Evolutionary conservation across 2,329 filamentous ascomycete genomes (phyloP).

Genomic region (Beauveria medogensis): DNA sequence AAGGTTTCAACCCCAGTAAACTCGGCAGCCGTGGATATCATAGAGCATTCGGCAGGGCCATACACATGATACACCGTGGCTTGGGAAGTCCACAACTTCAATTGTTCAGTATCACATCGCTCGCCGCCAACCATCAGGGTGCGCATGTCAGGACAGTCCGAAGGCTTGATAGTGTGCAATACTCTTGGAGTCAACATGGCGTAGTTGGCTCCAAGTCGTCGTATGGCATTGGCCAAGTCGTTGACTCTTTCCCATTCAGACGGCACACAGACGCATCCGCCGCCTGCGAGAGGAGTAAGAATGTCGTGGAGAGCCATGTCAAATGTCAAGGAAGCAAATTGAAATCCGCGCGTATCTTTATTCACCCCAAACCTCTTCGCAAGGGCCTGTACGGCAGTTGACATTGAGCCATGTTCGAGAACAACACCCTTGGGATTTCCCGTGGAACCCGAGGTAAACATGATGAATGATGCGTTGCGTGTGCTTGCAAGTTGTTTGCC

Average conservation of each 20-base stretch:
- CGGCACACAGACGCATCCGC: slow-evolving; percentile 15
- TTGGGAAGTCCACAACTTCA: background rate
- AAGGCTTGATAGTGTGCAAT: background rate
- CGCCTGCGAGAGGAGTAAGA: background rate
- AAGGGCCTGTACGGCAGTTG: slow-evolving; percentile 17
- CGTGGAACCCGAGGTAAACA: slow-evolving; percentile 46
- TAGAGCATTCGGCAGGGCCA: slow-evolving; percentile 27
- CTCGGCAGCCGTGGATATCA: slow-evolving; percentile 15
- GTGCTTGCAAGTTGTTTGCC: background rate
- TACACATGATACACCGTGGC: background rate
- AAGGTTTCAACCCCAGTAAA: slow-evolving; percentile 13
- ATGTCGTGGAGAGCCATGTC: slow-evolving; percentile 10
- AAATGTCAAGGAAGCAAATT: slow-evolving; percentile 16
- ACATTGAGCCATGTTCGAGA: slow-evolving; percentile 1
- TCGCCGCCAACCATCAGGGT: background rate
- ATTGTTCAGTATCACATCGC: no score
- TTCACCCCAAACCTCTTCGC: background rate
- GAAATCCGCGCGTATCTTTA: background rate
- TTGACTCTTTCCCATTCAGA: slow-evolving; percentile 12
- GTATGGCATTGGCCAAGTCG: slow-evolving; percentile 11
- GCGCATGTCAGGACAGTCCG: background rate
- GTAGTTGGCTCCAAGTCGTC: background rate
- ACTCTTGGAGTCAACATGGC: slow-evolving; percentile 10
- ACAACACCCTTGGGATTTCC: slow-evolving; percentile 36
- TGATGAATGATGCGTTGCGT: slow-evolving; percentile 23